Conservation (phyloP, 192 early-diverging fungal genomes). For the Powellomyces hirtus region DNA sequence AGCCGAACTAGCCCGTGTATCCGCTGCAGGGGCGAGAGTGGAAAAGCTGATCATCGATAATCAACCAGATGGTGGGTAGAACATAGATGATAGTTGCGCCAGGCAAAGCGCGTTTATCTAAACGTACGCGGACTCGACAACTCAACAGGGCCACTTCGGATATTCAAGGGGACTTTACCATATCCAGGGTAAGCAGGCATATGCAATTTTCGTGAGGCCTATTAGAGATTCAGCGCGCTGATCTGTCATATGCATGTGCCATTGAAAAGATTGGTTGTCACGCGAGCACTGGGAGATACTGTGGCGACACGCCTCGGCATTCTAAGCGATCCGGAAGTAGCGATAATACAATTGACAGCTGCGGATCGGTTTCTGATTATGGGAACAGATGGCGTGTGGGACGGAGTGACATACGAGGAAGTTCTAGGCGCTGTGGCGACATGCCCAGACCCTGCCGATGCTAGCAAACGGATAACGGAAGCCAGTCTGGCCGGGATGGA, state of each 20-base stretch:
- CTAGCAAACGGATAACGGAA: slow-evolving; percentile 33
- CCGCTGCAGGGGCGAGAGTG: slow-evolving; percentile 3
- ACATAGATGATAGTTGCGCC: slow-evolving; percentile 29
- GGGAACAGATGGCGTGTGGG: slow-evolving; percentile 57
- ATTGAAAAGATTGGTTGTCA: slow-evolving; percentile 48
- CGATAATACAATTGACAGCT: slow-evolving; percentile 23
- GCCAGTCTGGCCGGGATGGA: slow-evolving; percentile 42
- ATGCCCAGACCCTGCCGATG: slow-evolving; percentile 16
- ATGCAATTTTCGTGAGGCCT: slow-evolving; percentile 10
- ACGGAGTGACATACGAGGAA: slow-evolving; percentile 41
- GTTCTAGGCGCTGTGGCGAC: slow-evolving; percentile 27
- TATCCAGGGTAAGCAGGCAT: slow-evolving; percentile 47
- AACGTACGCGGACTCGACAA: no score
- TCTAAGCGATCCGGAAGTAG: slow-evolving; percentile 44
- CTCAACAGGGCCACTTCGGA: slow-evolving; percentile 45
- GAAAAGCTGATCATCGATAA: slow-evolving; percentile 1
- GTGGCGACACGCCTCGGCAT: slow-evolving; percentile 46
- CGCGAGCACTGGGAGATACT: slow-evolving; percentile 49
- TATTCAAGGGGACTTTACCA: slow-evolving; percentile 56
- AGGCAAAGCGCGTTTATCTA: no score
- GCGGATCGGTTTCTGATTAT: slow-evolving; percentile 42
- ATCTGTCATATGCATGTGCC: not conserved
- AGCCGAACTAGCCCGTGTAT: slow-evolving; percentile 47
- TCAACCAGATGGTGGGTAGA: slow-evolving; percentile 43
- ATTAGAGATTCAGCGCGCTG: not conserved